A percentile compares a stretch with the other conserved stretches of the same genome.
Evolutionary conservation across 2,329 filamentous ascomycete genomes (phyloP).

Genomic region (Aspergillus amoenus): DNA sequence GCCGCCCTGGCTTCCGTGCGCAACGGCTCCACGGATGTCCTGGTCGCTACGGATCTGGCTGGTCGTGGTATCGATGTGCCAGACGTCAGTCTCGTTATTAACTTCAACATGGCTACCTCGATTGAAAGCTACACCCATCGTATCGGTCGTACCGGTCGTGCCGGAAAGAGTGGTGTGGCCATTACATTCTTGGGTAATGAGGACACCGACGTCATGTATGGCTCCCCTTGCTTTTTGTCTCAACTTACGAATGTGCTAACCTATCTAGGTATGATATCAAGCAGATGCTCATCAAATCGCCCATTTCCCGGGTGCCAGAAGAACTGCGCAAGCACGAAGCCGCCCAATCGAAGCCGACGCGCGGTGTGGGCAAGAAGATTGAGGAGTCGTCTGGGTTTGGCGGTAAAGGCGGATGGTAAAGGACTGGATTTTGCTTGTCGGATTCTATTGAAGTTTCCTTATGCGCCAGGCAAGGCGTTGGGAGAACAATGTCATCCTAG

Average conservation of each 20-base stretch:
- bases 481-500: background rate
- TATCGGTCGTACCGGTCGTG: slow-evolving; percentile 94
- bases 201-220: slow-evolving; percentile 80
- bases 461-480: background rate
- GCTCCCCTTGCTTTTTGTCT: slow-evolving; percentile 13
- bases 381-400: slow-evolving; percentile 42
- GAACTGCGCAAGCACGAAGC: slow-evolving; percentile 86
- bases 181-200: slow-evolving; percentile 94
- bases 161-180: slow-evolving; percentile 91
- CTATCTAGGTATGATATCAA: slow-evolving; percentile 71
- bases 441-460: background rate
- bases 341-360: slow-evolving; percentile 76
- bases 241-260: slow-evolving; percentile 17
- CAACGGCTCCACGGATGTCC: slow-evolving; percentile 74
- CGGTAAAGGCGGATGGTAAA: slow-evolving; percentile 37
- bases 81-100: slow-evolving; percentile 90
- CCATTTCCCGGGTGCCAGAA: slow-evolving; percentile 84
- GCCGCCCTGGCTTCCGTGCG: slow-evolving; percentile 84
- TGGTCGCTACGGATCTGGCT: slow-evolving; percentile 93
- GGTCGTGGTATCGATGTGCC: slow-evolving; percentile 97
- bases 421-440: background rate
- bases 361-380: slow-evolving; percentile 47
- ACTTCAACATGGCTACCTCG: slow-evolving; percentile 95
- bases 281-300: slow-evolving; percentile 91
- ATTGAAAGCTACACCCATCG: slow-evolving; percentile 97